Conservation (phyloP, 2,329 filamentous ascomycete genomes). For the Pochonia chlamydosporia region DNA sequence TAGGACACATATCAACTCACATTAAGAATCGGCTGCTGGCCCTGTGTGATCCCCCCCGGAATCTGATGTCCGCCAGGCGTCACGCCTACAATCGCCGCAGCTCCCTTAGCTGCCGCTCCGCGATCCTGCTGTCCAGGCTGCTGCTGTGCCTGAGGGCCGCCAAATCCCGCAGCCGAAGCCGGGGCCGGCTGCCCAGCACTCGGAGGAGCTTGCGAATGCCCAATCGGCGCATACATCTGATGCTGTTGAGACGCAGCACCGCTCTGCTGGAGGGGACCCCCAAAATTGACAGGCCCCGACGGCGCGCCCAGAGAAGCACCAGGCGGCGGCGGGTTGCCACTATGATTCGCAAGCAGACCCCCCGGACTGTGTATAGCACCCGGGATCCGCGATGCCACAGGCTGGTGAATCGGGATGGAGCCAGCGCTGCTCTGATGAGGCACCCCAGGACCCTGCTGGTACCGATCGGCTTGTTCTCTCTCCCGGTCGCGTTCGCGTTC, state of each 20-base stretch:
- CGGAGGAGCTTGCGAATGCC: constrained; percentile 44
- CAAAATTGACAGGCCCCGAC: constrained; percentile 47
- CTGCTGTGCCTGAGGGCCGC: constrained; percentile 48
- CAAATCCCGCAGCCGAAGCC: constrained; percentile 61
- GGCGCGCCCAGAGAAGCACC: constrained; percentile 47
- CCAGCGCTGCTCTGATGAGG: constrained; percentile 79
- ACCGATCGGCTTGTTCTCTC: constrained; percentile 51
- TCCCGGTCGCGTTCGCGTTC: constrained; percentile 59
- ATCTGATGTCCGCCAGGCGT: constrained; percentile 31
- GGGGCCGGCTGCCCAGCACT: constrained; percentile 51
- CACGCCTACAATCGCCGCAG: constrained; percentile 41
- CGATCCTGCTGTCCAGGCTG: constrained; percentile 49
- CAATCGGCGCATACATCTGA: constrained; percentile 52
- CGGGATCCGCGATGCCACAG: constrained; percentile 74
- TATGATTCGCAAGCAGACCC: constrained; percentile 73
- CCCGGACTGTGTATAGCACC: constrained; percentile 89
- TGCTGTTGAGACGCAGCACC: constrained; percentile 42
- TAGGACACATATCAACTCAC: constrained; percentile 43
- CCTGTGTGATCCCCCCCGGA: constrained; percentile 33
- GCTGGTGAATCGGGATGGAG: constrained; percentile 89
- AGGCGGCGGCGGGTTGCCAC: constrained; percentile 43
- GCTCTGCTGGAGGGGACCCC: constrained; percentile 48
- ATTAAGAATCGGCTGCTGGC: constrained; percentile 43
- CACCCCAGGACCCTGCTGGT: constrained; percentile 43
- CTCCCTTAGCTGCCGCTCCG: constrained; percentile 39